Conservation (phyloP, 768 basidiomycete species). For the Tylopilus plumbeoviolaceoides region DNA sequence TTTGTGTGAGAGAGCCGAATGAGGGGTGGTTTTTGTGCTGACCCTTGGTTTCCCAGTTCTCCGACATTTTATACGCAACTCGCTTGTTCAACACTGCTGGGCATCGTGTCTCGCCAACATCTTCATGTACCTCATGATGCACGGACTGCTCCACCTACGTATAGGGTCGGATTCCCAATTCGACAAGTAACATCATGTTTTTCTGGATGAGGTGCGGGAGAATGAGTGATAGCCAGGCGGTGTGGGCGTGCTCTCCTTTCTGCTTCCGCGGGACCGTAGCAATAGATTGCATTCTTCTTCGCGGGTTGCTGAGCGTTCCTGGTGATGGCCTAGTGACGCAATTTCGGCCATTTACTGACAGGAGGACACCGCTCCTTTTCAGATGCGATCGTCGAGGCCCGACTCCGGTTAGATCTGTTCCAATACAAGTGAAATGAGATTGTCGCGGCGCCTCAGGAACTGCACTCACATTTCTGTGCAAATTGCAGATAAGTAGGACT, state of each 20-base stretch:
- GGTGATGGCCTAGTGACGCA: conserved; percentile 21
- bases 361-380: conserved; percentile 7
- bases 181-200: conserved; percentile 13
- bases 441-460: background rate
- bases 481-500: background rate
- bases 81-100: conserved; percentile 13
- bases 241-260: conserved; percentile 30
- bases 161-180: conserved; percentile 23
- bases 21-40: conserved; percentile 14
- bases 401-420: conserved; percentile 12
- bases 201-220: conserved; percentile 14
- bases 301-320: conserved; percentile 7
- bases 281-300: conserved; percentile 17
- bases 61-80: conserved; percentile 27
- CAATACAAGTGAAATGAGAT: conserved; percentile 3
- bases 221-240: conserved; percentile 25
- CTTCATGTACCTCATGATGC: conserved; percentile 3
- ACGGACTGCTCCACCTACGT: conserved; percentile 18
- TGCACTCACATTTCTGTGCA: background rate
- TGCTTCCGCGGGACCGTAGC: conserved; percentile 22
- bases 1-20: conserved; percentile 9
- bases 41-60: conserved; percentile 7
- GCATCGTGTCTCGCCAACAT: conserved; percentile 14
- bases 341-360: conserved; percentile 19
- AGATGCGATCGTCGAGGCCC: conserved; percentile 17